Evolutionary conservation across 1,284 basidiomycete genomes (phyloP), one percentile per base, ranked within the genome.

Genomic region (Naganishia cerealis): DNA sequence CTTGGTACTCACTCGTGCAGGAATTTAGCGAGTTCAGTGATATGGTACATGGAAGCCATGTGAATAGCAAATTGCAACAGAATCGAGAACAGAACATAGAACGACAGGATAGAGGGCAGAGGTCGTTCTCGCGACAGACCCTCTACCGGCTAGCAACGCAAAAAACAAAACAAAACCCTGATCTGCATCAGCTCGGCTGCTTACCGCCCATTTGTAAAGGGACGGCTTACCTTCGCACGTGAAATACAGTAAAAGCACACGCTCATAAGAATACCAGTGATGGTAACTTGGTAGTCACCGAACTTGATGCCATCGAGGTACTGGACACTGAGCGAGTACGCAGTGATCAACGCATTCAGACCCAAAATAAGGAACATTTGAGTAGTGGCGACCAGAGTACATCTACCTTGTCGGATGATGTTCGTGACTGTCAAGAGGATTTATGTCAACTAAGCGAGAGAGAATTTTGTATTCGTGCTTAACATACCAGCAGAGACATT

Each of bases 351-450:
- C 78, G 94, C 96, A 79, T 97, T 97, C 70, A 96, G 83, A 2
- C 94, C 94, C 46, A 97, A 84, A 73, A 97, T 97, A 84, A 96
- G 96, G 87, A 96, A 97, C 94, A 97, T 97, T 82, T 97, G 94
- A 68, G 94, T 90, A 1, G 94, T 97, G 0, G 94, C 94, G 53
- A 97, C 94, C 16, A 97, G 87, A 0, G 94, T 97, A 83, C 94
- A 96, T 55, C 94, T 90, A 26, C 94, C 94, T 82, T 97, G 94
- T 54, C 94, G 88, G 74, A 97, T 95, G 78, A 97, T 96, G 78
- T 94, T 92, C 36, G 91, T 89, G 75, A 96, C 91, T 92, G 72
- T 8, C 70, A 46, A 38, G 13, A 40, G 71, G 33, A 52, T 33
- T n/a, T 36, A 24, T 21, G 24, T 33, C 16, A 57, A 38, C 8